These are phyloP conservation scores for Trifolium subterraneum DNA, from an alignment of 306 rosid genomes.

Conservation along the genomic window DNA sequence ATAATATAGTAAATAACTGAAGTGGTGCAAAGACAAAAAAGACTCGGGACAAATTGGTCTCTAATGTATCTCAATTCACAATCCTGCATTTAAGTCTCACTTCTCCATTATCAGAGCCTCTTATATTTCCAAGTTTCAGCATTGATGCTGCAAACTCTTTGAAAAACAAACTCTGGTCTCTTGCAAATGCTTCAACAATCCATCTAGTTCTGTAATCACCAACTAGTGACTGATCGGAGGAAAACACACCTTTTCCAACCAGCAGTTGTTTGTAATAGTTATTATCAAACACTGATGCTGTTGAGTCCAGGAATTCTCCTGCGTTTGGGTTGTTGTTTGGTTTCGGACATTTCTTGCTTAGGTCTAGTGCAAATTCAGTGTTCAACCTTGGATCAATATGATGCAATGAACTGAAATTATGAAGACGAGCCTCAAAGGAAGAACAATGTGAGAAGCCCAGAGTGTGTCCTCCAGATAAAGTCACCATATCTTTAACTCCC, in stretches of 20 bases:
- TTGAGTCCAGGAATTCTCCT: slow-evolving; percentile 70
- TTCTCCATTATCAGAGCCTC: slow-evolving; percentile 58
- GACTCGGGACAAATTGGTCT: slow-evolving; percentile 14
- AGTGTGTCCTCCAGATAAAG: slow-evolving; percentile 84
- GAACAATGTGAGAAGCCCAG: slow-evolving; percentile 83
- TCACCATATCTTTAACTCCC: slow-evolving; percentile 65
- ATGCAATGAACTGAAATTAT: slow-evolving; percentile 55
- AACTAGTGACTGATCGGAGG: slow-evolving; percentile 68
- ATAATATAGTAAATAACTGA: slow-evolving; percentile 24
- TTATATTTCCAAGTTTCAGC: slow-evolving; percentile 71
- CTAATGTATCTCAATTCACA: slow-evolving; percentile 45
- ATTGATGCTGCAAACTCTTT: slow-evolving; percentile 70
- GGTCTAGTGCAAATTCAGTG: slow-evolving; percentile 54
- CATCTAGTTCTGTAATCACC: slow-evolving; percentile 64
- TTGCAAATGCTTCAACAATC: slow-evolving; percentile 73
- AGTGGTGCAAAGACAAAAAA: slow-evolving; percentile 32
- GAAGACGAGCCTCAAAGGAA: slow-evolving; percentile 60
- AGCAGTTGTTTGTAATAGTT: slow-evolving; percentile 59
- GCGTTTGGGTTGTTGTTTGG: slow-evolving; percentile 54
- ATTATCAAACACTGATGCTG: slow-evolving; percentile 76
- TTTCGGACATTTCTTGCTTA: slow-evolving; percentile 62
- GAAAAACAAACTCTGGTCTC: slow-evolving; percentile 65
- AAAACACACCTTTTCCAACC: slow-evolving; percentile 64
- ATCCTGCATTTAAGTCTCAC: slow-evolving; percentile 68
- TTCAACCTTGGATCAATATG: slow-evolving; percentile 64